These are phyloP conservation scores for Zygnema circumcarinatum DNA, from an alignment of 139 green algal species.

Conservation along the genomic window DNA sequence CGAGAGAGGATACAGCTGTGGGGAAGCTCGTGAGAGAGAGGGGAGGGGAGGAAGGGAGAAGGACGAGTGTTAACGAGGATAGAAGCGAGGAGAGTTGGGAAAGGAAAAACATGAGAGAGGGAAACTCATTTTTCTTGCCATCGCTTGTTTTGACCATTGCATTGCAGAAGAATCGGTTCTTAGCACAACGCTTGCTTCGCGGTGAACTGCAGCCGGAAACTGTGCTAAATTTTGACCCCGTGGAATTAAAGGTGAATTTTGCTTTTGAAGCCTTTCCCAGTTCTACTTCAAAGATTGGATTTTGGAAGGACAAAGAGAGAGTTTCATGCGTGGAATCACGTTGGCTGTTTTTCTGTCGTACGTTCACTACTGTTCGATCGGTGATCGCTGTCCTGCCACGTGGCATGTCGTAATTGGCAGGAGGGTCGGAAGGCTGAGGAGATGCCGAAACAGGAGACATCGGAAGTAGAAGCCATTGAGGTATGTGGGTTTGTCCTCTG, in stretches of 20 bases:
- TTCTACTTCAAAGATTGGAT: too few species aligned
- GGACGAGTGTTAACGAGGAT: neutral
- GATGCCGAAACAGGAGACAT: neutral
- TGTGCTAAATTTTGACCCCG: too few species aligned
- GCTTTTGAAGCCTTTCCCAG: too few species aligned
- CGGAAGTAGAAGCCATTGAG: neutral
- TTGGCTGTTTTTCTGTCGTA: too few species aligned
- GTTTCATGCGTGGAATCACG: too few species aligned
- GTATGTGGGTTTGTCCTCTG: neutral
- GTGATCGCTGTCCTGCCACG: too few species aligned
- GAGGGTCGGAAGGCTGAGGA: neutral
- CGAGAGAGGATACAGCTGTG: neutral
- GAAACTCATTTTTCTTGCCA: conserved; percentile 68
- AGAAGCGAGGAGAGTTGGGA: neutral
- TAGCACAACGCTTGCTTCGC: conserved; percentile 53
- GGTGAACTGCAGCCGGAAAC: conserved; percentile 66
- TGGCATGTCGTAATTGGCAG: too few species aligned
- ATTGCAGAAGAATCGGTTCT: conserved; percentile 62
- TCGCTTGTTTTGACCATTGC: too few species aligned
- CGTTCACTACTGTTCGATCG: too few species aligned
- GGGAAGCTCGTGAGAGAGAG: neutral
- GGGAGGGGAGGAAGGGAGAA: neutral
- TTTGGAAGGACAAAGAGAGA: too few species aligned
- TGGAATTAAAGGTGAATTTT: neutral
- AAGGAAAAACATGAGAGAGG: conserved; percentile 39